Percentiles rank a stretch among this genome's conserved stretches.
phyloP scores from a whole-genome alignment of 2,329 filamentous ascomycete genomes.

The Penicillium sp. region DNA sequence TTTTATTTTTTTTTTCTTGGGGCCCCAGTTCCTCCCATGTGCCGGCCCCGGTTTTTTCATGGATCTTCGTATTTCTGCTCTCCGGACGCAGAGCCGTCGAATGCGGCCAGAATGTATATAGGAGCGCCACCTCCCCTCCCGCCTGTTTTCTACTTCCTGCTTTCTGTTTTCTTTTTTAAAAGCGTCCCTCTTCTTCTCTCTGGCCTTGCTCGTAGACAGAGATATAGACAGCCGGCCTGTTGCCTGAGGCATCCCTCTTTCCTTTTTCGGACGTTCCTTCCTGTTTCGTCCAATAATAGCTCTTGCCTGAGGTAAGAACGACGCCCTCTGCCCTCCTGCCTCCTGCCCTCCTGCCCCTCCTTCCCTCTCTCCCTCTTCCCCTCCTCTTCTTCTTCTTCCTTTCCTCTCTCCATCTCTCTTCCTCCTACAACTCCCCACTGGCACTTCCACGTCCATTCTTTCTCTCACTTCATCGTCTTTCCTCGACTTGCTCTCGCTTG shows the following conservation, averaged over 20 bases:
- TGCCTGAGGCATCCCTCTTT: conserved; percentile 1
- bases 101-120: conserved; percentile 12
- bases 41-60: conserved; percentile 8
- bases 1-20: background rate
- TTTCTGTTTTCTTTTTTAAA: background rate
- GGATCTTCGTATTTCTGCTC: background rate
- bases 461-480: background rate
- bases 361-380: background rate
- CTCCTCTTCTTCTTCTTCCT: background rate
- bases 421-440: background rate
- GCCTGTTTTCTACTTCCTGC: background rate
- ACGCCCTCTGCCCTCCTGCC: too few species aligned
- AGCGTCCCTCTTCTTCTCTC: background rate
- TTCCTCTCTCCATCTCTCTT: background rate
- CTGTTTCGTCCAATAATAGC: background rate
- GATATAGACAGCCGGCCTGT: conserved; percentile 1
- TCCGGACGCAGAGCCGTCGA: conserved; percentile 8
- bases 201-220: background rate
- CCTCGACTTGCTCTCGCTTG: background rate
- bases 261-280: background rate
- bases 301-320: background rate
- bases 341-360: background rate
- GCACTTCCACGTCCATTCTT: background rate
- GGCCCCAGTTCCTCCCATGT: conserved; percentile 12
- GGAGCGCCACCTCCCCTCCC: background rate